Evolutionary conservation across 371 early-diverging fungal genomes (phyloP).

Genomic region (Rhizopus sp.): DNA sequence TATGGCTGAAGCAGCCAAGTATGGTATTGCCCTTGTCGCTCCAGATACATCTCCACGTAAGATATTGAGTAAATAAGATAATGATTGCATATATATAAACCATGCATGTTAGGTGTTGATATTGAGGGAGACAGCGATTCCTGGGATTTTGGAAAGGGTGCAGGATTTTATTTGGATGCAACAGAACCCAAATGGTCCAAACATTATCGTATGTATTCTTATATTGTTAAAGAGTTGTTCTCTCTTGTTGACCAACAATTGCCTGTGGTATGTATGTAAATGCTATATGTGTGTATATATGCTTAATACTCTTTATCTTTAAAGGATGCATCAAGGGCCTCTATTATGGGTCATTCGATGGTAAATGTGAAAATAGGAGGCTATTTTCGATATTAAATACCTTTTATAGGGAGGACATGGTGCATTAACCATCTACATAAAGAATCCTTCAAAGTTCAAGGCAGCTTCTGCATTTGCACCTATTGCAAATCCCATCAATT

Average conservation of each 20-base stretch:
- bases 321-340: conserved; percentile 62
- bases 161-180: conserved; percentile 86
- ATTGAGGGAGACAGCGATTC: conserved; percentile 54
- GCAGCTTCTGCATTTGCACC: conserved; percentile 87
- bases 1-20: conserved; percentile 63
- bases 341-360: conserved; percentile 86
- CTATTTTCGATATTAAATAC: neutral
- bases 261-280: conserved; percentile 56
- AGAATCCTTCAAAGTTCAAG: conserved; percentile 69
- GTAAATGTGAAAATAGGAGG: conserved; percentile 20
- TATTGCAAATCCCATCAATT: conserved; percentile 71
- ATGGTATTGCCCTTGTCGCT: conserved; percentile 73
- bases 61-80: neutral
- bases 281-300: neutral
- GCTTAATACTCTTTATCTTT: neutral
- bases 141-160: conserved; percentile 64
- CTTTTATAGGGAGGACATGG: conserved; percentile 86
- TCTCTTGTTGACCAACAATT: conserved; percentile 55
- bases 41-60: conserved; percentile 91
- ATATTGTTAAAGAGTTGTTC: conserved; percentile 76
- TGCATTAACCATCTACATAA: conserved; percentile 73
- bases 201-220: conserved; percentile 85
- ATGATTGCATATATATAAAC: conserved; percentile 20
- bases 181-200: conserved; percentile 72
- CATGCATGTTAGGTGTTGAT: conserved; percentile 21